Evolutionary conservation across 2,329 filamentous ascomycete genomes (phyloP).

Genomic region (Colletotrichum godetiae): DNA sequence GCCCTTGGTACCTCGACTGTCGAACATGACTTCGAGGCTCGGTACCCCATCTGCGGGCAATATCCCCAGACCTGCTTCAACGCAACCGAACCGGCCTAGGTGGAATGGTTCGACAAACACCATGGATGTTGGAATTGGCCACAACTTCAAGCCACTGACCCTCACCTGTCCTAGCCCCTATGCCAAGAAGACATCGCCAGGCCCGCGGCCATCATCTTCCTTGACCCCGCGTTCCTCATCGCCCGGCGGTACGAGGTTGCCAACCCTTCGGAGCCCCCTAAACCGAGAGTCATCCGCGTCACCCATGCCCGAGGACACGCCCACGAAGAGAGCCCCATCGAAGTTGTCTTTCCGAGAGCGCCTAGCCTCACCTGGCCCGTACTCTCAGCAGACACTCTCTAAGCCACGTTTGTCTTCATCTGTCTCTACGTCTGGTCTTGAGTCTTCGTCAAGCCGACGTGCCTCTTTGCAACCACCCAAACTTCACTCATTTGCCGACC

Average conservation of each 20-base stretch:
- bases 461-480: conserved; percentile 64
- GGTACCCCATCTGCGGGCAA: conserved; percentile 51
- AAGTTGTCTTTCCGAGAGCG: conserved; percentile 67
- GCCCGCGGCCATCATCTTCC: conserved; percentile 55
- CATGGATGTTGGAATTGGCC: conserved; percentile 71
- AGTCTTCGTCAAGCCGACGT: conserved; percentile 53
- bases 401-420: conserved; percentile 58
- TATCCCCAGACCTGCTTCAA: conserved; percentile 57
- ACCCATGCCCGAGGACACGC: conserved; percentile 57
- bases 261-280: conserved; percentile 60
- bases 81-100: conserved; percentile 69
- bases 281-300: conserved; percentile 60
- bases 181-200: conserved; percentile 56
- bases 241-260: conserved; percentile 57
- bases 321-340: conserved; percentile 55
- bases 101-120: conserved; percentile 80
- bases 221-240: conserved; percentile 51
- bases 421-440: conserved; percentile 55
- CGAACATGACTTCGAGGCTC: conserved; percentile 62
- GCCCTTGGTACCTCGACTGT: conserved; percentile 55
- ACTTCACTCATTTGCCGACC: conserved; percentile 44
- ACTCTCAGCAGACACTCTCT: conserved; percentile 56
- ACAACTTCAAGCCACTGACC: conserved; percentile 73
- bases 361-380: conserved; percentile 60
- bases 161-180: conserved; percentile 71